Base-by-base conservation (phyloP, 305 asterid species). In the Rubia peregrina region DNA sequence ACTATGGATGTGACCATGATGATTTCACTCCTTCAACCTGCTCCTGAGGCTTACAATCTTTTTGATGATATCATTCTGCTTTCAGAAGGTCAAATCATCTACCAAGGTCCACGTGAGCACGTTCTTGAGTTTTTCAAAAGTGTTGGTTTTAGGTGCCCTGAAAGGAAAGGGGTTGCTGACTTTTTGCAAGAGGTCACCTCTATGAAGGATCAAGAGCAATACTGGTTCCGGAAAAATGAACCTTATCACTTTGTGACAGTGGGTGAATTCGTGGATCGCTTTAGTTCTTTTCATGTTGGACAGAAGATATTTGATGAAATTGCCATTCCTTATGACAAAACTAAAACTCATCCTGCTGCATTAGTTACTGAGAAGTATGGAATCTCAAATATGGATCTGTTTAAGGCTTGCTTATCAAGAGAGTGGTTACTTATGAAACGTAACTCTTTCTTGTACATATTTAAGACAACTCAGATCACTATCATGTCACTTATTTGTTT, bases 131-230 rank as follows among this genome's bases (percentile, higher is more conserved):
- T 89, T 73, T 94, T 94, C 3, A 88, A 79, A 77, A 83, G 91
- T 71, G 89, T 88, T 22, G 98, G 98, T 13, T 94, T 94, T 83
- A 88, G 78, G 75, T 89, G 98, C 79, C 98, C 98, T 0, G 95
- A 91, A 38, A 89, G 98, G 77, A 91, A 91, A 79, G 98, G 97
- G 8, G 89, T 84, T 30, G 97, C 98, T 0, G 98, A 94, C 76
- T 94, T 94, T 77, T 82, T 94, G 48, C 98, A 92, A 79, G 98
- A 92, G 81, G 96, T 92, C 43, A 92, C 96, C 42, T 93, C 98
- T n/a, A 11, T 72, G 42, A 93, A 93, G 74, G 98, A 93, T 64
- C 98, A 93, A 81, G 89, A 85, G 70, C 97, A 93, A 61, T 93
- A 91, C 83, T 93, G 98, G 98, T 86, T 46, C 80, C 82, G 79